Base-by-base conservation (phyloP, 2,329 filamentous ascomycete genomes). In the Penicillium sclerotiorum region DNA sequence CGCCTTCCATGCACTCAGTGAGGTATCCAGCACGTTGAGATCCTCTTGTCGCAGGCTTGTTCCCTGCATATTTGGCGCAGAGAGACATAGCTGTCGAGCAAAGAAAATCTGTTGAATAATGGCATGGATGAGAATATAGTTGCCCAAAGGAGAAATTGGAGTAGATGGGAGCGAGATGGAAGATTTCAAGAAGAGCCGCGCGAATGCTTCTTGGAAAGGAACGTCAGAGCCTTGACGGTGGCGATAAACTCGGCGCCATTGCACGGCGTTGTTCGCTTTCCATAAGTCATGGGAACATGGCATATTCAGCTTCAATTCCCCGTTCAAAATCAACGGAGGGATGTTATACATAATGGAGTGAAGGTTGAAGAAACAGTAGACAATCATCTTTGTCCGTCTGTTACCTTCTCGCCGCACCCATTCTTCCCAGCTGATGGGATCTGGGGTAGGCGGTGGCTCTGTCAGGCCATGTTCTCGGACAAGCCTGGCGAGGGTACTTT, bases 281-380 rank as follows among this genome's bases (percentile, higher is more conserved):
- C 81, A 85, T 49, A 80, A 75, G 20, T 78, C 76, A 27, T 77
- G 76, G 38, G 74, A 77, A 52, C 76, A 80, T 0, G 81, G 82
- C 56, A 85, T 75, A 43, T 75, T 75, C 54, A 83, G 63, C 44
- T 76, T 76, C 43, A 84, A 62, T 62, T 84, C 79, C 25, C 74
- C 73, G 58, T 80, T 83, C 45, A 82, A 61, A 21, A 85, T 77
- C 36, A 82, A 69, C 0, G 82, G 81, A 22, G 81, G 80, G 12
- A 83, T 80, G 62, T 84, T 81, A 69, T 83, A 85, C 58, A 82
- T 82, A 46, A 85, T 81, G 27, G 78, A 81, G 53, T 84, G 82
- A 2, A 85, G 71, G 58, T 84, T 83, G 51, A 81, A 80, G 57
- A 84, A 77, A 64, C 79, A 77, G 63, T 82, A 79, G 50, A 82